Base-by-base conservation (phyloP, 2,329 filamentous ascomycete species). In the Akanthomyces uredinophilus region DNA sequence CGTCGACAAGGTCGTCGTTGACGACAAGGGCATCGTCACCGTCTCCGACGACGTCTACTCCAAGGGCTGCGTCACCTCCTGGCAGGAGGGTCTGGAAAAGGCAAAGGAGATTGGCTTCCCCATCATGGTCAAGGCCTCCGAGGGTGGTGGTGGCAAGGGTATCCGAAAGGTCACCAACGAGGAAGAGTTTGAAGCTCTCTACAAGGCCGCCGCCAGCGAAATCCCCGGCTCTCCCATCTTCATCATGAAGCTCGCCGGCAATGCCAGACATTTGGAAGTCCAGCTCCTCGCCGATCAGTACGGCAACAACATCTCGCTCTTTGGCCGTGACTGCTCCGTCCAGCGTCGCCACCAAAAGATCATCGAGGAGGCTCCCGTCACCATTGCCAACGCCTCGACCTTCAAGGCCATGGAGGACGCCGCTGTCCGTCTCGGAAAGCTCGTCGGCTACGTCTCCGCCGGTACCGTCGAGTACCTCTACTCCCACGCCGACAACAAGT, bases 111-210 rank as follows among this genome's bases (percentile, higher is more conserved):
- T 99, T 75, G 95, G 95, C 68, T 99, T 99, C 81, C 95, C 95
- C 18, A 90, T 99, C 81, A 99, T 99, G 95, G 92, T 99, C 76
- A 99, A 99, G 83, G 95, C 95, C n/a, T 98, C 95, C 3, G 95
- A 99, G 81, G 95, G 95, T 79, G 95, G 95, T 80, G 95, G 95
- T 80, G 95, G 95, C 74, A 99, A 99, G 83, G 95, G 95, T 84
- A 99, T 99, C 74, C 92, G 96, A 74, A 97, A 98, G 80, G 95
- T 95, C 68, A 83, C 91, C 65, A 82, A 82, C 65, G 93, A 96
- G 74, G 89, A 94, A 47, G 87, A 90, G 66, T 99, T 99, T 71
- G 83, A 89, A 73, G 82, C 83, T 68, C 82, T 98, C 51, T 99
- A 98, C 84, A 95, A 96, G 77, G 95, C 94, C 51, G 95, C 96